A percentile compares a stretch with the other conserved stretches of the same genome.
phyloP scores from a whole-genome alignment of 2,329 filamentous ascomycete species.

The Trichoderma afroharzianum region DNA sequence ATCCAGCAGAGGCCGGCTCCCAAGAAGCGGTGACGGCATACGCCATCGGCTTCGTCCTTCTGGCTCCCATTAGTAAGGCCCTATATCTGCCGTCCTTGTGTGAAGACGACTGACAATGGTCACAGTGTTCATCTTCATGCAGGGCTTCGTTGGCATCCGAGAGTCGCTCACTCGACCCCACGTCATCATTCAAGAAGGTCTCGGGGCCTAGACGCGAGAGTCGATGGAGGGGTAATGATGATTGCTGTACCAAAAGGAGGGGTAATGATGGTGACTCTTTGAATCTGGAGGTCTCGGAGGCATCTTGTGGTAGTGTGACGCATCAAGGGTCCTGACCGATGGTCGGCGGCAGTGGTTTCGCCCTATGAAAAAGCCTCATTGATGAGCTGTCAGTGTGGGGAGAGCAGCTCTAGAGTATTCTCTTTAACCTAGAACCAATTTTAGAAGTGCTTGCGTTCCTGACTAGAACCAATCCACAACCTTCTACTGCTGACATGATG shows the following conservation, averaged over 20 bases:
- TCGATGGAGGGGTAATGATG: slow-evolving; percentile 1
- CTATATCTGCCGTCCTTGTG: slow-evolving; percentile 13
- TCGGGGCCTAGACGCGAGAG: background rate
- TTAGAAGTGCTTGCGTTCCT: slow-evolving; percentile 3
- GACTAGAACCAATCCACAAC: slow-evolving; percentile 11
- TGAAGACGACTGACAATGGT: slow-evolving; percentile 18
- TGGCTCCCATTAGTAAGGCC: slow-evolving; percentile 44
- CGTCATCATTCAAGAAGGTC: slow-evolving; percentile 2
- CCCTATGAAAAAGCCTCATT: slow-evolving; percentile 11
- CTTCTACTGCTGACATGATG: background rate
- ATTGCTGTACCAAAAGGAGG: background rate
- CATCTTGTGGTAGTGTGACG: background rate
- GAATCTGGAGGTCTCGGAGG: background rate
- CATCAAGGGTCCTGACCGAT: slow-evolving; percentile 9
- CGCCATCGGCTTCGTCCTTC: slow-evolving; percentile 42
- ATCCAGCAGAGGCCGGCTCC: slow-evolving; percentile 41
- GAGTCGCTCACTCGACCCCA: slow-evolving; percentile 36
- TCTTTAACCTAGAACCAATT: slow-evolving; percentile 10
- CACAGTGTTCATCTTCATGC: slow-evolving; percentile 46
- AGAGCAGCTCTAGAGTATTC: slow-evolving; percentile 4
- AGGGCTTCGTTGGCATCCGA: slow-evolving; percentile 48
- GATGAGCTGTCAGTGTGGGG: slow-evolving; percentile 12
- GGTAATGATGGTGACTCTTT: background rate
- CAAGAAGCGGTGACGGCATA: slow-evolving; percentile 43
- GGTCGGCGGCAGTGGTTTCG: background rate